Evolutionary conservation across 2,329 filamentous ascomycete genomes (phyloP).

Genomic region (Sarocladiaceae sp.): DNA sequence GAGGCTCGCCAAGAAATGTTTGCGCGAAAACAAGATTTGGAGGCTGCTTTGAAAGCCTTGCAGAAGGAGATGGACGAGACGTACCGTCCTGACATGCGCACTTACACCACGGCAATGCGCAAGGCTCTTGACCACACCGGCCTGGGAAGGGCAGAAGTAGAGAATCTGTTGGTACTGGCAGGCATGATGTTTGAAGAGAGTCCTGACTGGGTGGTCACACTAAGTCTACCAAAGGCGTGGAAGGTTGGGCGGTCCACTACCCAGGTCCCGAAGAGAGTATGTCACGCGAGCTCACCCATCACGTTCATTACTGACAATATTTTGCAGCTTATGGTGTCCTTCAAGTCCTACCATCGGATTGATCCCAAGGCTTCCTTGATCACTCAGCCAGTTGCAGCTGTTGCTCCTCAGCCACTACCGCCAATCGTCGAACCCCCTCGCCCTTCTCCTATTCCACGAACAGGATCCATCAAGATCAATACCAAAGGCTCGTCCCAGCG

Average conservation of each 20-base stretch:
- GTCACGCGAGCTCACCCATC: constrained; percentile 11
- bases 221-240: constrained; percentile 38
- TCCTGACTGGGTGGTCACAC: constrained; percentile 34
- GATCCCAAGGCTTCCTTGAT: constrained; percentile 25
- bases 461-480: constrained; percentile 35
- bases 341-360: constrained; percentile 34
- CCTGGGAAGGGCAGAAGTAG: constrained; percentile 36
- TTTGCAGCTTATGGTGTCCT: constrained; percentile 30
- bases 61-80: constrained; percentile 40
- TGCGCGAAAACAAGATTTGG: constrained; percentile 59
- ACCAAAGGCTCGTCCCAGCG: constrained; percentile 22
- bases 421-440: constrained; percentile 16
- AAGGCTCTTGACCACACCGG: constrained; percentile 35
- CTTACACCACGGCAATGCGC: constrained; percentile 38
- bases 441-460: constrained; percentile 22
- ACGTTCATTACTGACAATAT: constrained; percentile 16
- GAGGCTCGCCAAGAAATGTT: constrained; percentile 60
- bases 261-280: constrained; percentile 32
- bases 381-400: constrained; percentile 16
- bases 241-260: constrained; percentile 30
- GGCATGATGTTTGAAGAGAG: constrained; percentile 44
- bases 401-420: constrained; percentile 13
- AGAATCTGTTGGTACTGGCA: constrained; percentile 38
- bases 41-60: constrained; percentile 45
- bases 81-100: constrained; percentile 30